A percentile compares a stretch with the other conserved stretches of the same genome.
Conservation (phyloP, 352 stramenopile genomes). For the Pythium brachiatum region DNA sequence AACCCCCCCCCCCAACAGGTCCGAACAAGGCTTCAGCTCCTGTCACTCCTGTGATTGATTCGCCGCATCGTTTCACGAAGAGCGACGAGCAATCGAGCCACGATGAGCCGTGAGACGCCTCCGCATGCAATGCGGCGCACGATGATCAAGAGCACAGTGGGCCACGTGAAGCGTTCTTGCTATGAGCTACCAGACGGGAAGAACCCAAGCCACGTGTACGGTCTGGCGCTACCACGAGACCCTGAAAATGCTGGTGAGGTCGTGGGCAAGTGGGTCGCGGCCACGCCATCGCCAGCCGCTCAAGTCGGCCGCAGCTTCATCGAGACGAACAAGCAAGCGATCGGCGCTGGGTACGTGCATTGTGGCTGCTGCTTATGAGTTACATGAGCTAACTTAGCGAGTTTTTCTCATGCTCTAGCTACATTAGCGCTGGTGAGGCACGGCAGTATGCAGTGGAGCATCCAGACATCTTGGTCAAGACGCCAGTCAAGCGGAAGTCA, state of each 20-base stretch:
- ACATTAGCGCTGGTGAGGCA: slow-evolving; percentile 50
- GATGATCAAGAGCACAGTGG: slow-evolving; percentile 82
- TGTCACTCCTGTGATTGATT: not conserved
- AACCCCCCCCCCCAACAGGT: no score
- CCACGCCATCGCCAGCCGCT: slow-evolving; percentile 56
- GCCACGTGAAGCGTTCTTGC: slow-evolving; percentile 48
- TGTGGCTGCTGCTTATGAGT: no score
- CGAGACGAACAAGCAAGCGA: slow-evolving; percentile 72
- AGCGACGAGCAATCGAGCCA: slow-evolving; percentile 4
- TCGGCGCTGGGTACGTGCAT: slow-evolving; percentile 41
- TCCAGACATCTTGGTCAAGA: slow-evolving; percentile 70
- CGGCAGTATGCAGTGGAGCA: slow-evolving; percentile 68
- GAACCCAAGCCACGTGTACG: slow-evolving; percentile 65
- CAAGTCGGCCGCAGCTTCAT: slow-evolving; percentile 73
- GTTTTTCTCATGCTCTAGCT: slow-evolving; percentile 26
- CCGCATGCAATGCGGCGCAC: slow-evolving; percentile 55
- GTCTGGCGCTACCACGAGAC: slow-evolving; percentile 64
- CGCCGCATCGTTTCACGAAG: not conserved
- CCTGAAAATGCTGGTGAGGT: slow-evolving; percentile 71
- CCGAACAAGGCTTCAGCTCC: not conserved
- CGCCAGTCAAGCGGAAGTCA: slow-evolving; percentile 49
- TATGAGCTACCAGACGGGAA: slow-evolving; percentile 72
- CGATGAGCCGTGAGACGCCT: slow-evolving; percentile 34
- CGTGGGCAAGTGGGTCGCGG: slow-evolving; percentile 69
- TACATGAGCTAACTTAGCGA: no score